Percentiles rank a stretch among this genome's conserved stretches.
phyloP scores from a whole-genome alignment of 73 alveolate species.

The Paraurostyla sp. region DNA sequence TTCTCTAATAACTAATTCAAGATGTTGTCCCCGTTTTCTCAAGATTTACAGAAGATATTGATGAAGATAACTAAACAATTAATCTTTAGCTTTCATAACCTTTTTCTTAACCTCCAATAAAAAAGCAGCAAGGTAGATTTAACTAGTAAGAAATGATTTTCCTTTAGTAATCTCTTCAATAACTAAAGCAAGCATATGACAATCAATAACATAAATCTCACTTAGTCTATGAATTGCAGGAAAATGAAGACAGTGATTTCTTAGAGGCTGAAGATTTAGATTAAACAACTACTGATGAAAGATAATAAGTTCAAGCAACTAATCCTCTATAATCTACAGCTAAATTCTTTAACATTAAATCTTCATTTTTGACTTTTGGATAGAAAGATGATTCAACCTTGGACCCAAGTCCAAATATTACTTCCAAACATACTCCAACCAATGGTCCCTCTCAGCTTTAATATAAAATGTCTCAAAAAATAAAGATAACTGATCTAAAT shows the following conservation, averaged over 20 bases:
- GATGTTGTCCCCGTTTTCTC: constrained; percentile 10
- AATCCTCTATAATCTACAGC: background rate
- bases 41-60: background rate
- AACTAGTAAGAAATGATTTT: background rate
- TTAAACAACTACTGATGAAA: background rate
- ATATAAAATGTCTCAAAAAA: background rate
- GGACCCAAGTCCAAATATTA: background rate
- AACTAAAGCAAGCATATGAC: background rate
- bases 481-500: constrained; percentile 14
- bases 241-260: background rate
- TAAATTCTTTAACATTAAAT: background rate
- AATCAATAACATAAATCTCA: background rate
- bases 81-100: background rate
- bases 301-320: background rate
- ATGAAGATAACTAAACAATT: background rate
- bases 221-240: background rate
- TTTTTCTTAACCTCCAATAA: background rate
- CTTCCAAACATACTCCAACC: background rate
- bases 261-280: constrained; percentile 22
- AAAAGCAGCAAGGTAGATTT: background rate
- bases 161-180: background rate
- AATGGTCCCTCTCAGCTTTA: background rate
- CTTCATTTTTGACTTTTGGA: background rate
- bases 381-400: background rate
- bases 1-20: background rate